Percentiles rank a stretch among this genome's conserved stretches.
phyloP scores from a whole-genome alignment of 1,284 basidiomycete genomes.

The Vanrija pseudolonga region DNA sequence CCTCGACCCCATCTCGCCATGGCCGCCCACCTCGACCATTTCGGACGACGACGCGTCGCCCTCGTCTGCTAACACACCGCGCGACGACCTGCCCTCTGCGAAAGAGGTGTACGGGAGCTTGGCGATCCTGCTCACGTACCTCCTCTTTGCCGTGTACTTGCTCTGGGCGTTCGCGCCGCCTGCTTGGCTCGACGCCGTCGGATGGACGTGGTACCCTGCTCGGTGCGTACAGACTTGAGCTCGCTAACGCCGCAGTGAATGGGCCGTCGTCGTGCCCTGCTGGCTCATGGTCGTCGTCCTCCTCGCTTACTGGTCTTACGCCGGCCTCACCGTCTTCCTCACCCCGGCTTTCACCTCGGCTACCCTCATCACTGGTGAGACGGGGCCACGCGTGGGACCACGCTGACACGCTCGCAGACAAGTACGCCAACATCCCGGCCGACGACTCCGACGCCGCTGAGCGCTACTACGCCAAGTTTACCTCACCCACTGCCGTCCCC shows the following conservation, averaged over 20 bases:
- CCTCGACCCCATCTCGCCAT: conserved; percentile 56
- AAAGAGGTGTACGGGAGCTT: conserved; percentile 82
- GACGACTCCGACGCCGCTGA: neutral
- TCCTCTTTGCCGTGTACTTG: conserved; percentile 66
- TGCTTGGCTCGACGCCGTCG: conserved; percentile 58
- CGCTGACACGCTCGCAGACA: conserved; percentile 1
- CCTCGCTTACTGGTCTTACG: conserved; percentile 72
- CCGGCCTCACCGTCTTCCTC: conserved; percentile 64
- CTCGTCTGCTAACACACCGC: no score
- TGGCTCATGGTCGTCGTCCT: conserved; percentile 70
- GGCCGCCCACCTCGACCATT: conserved; percentile 56
- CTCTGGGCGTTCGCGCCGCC: conserved; percentile 61
- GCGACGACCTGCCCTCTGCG: conserved; percentile 23
- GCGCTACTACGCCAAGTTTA: conserved; percentile 30
- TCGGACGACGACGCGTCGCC: no score
- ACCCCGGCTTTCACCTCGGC: conserved; percentile 68
- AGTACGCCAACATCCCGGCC: conserved; percentile 1
- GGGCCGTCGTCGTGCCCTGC: conserved; percentile 77
- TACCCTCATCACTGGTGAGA: conserved; percentile 62
- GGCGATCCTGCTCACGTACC: conserved; percentile 70
- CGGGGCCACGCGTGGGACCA: neutral
- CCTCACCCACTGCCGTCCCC: conserved; percentile 54
- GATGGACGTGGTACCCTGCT: conserved; percentile 81
- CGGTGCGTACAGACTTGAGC: conserved; percentile 55
- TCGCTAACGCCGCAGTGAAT: conserved; percentile 59